phyloP scores from a whole-genome alignment of 768 basidiomycete genomes.

The Trametes elegans region DNA sequence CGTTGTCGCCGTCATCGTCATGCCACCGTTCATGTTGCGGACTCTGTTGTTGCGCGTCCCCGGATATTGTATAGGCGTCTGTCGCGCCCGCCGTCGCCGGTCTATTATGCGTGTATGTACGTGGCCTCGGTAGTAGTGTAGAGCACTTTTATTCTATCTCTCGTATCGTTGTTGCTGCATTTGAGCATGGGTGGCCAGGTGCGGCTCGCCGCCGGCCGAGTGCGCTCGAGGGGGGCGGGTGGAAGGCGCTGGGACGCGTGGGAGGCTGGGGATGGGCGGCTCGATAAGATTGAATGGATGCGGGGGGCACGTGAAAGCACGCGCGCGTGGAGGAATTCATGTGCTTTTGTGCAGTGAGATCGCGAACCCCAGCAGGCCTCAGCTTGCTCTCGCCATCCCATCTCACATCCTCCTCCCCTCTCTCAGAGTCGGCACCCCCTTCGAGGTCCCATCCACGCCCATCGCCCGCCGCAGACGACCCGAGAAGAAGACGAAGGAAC shows the following conservation, averaged over 20 bases:
- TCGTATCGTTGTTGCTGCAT: not conserved
- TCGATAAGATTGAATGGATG: constrained; percentile 18
- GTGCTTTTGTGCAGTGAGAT: constrained; percentile 7
- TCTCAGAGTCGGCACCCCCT: not conserved
- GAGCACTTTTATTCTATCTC: constrained; percentile 12
- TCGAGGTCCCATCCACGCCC: too few species aligned
- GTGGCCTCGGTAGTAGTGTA: constrained; percentile 17
- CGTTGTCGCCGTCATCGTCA: not conserved
- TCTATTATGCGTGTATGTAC: constrained; percentile 23
- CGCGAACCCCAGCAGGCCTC: not conserved
- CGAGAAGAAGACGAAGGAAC: too few species aligned
- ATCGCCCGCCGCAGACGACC: not conserved
- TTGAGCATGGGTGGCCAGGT: not conserved
- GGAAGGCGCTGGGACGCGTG: not conserved
- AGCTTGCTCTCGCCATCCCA: not conserved
- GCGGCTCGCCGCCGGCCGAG: too few species aligned
- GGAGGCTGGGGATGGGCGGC: not conserved
- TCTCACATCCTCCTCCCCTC: not conserved
- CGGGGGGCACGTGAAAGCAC: constrained; percentile 15
- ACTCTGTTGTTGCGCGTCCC: not conserved
- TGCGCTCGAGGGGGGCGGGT: not conserved
- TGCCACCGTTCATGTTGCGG: not conserved
- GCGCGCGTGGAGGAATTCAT: constrained; percentile 13
- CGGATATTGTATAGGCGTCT: constrained; percentile 18
- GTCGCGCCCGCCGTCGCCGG: not conserved